These are phyloP conservation scores for Punctularia strigosozonata DNA, from an alignment of 768 basidiomycete species.

Conservation along the genomic window DNA sequence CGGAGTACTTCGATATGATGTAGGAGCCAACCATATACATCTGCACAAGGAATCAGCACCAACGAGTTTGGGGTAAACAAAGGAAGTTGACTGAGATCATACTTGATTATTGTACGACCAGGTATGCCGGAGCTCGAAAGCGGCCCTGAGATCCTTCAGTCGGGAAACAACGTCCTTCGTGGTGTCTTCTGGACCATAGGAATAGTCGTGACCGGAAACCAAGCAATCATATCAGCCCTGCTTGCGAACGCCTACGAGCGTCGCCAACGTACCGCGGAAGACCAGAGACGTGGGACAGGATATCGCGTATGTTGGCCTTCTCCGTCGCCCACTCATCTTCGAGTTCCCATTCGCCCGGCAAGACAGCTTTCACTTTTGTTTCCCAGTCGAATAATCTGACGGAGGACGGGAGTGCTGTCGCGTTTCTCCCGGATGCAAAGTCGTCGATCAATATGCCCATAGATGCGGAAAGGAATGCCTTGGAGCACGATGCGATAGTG, in stretches of 20 bases:
- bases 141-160: constrained; percentile 18
- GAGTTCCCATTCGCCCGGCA: constrained; percentile 30
- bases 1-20: constrained; percentile 22
- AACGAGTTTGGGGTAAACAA: not conserved
- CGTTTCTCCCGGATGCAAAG: constrained; percentile 16
- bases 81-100: not conserved
- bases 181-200: constrained; percentile 18
- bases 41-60: too few species aligned
- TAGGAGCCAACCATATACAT: constrained; percentile 26
- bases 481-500: constrained; percentile 19
- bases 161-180: constrained; percentile 12
- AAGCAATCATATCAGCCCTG: not conserved
- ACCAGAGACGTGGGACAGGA: constrained; percentile 29
- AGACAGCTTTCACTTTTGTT: constrained; percentile 19
- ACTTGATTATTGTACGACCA: constrained; percentile 30
- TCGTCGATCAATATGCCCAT: constrained; percentile 22
- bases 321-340: constrained; percentile 28
- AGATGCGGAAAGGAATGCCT: constrained; percentile 16
- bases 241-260: not conserved
- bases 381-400: constrained; percentile 14
- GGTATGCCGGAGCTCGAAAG: constrained; percentile 23
- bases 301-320: constrained; percentile 24
- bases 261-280: constrained; percentile 22
- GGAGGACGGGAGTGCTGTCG: constrained; percentile 11
- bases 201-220: constrained; percentile 21